Evolutionary conservation across 192 early-diverging fungal genomes (phyloP).

Genomic region (Pilaira anomala): DNA sequence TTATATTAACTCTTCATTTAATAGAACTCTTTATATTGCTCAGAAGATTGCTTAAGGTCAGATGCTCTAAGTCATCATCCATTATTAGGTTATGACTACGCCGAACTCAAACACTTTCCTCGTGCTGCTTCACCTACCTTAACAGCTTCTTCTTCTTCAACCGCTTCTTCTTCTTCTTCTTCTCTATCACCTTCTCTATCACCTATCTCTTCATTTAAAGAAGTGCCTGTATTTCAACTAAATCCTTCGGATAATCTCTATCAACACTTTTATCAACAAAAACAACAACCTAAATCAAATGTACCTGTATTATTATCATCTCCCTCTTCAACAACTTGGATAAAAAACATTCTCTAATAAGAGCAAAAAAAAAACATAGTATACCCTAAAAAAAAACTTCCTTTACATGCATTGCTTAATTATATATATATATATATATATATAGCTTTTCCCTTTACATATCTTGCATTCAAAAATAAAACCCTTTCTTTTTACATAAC

Average conservation of each 20-base stretch:
- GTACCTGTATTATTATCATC: not conserved
- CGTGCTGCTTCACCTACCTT: constrained; percentile 23
- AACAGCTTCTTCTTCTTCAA: constrained; percentile 4
- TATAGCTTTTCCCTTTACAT: not conserved
- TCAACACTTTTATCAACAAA: constrained; percentile 4
- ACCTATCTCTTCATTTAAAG: constrained; percentile 18
- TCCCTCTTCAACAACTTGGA: too few species aligned
- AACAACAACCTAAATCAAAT: constrained; percentile 6
- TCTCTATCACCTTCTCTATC: constrained; percentile 9
- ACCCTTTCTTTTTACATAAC: too few species aligned
- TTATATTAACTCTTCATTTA: not conserved
- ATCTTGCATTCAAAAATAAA: constrained; percentile 11
- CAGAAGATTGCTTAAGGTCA: constrained; percentile 28
- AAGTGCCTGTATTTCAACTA: constrained; percentile 11
- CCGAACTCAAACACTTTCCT: constrained; percentile 37
- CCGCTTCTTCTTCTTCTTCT: constrained; percentile 13
- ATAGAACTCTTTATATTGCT: constrained; percentile 37
- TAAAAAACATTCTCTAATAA: not conserved
- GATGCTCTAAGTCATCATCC: constrained; percentile 36
- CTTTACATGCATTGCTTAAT: too few species aligned
- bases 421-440: not conserved
- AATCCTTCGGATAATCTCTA: not conserved
- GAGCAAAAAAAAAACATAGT: not conserved
- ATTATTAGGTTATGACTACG: constrained; percentile 35
- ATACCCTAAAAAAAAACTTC: too few species aligned